Conservation (phyloP, 2,329 filamentous ascomycete genomes). For the Aspergillus pseudonomiae region DNA sequence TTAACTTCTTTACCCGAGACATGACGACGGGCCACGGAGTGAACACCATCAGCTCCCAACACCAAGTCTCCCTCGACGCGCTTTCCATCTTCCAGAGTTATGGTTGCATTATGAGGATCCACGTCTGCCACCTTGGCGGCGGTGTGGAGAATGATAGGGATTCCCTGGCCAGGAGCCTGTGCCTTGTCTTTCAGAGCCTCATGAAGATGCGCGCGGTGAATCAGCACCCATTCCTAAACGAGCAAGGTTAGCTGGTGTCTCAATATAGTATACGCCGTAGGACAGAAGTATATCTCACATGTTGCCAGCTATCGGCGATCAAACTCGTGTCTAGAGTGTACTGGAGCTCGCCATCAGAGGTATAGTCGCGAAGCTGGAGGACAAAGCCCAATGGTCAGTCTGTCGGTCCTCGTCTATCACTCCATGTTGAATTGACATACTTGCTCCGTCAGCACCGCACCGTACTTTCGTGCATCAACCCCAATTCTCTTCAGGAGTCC, state of each 20-base stretch:
- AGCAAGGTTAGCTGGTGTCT: neutral
- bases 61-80: slow-evolving; percentile 53
- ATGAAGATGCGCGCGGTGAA: slow-evolving; percentile 59
- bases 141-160: slow-evolving; percentile 48
- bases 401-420: neutral
- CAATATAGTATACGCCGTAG: no score
- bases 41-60: slow-evolving; percentile 59
- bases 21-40: slow-evolving; percentile 34
- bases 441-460: slow-evolving; percentile 41
- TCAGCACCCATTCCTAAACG: slow-evolving; percentile 52
- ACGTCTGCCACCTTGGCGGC: slow-evolving; percentile 50
- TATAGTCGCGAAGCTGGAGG: slow-evolving; percentile 40
- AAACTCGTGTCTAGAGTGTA: slow-evolving; percentile 27
- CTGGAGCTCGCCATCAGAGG: slow-evolving; percentile 39
- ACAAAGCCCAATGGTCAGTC: neutral
- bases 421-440: slow-evolving; percentile 14
- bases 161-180: slow-evolving; percentile 36
- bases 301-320: slow-evolving; percentile 30
- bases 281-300: slow-evolving; percentile 23
- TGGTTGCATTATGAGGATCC: slow-evolving; percentile 42
- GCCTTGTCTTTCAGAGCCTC: slow-evolving; percentile 54
- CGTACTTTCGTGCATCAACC: slow-evolving; percentile 43
- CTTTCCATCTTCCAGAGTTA: slow-evolving; percentile 52
- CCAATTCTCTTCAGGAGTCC: slow-evolving; percentile 56
- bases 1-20: slow-evolving; percentile 35